Percentiles rank a stretch among this genome's conserved stretches.
These are phyloP conservation scores for Podila epigama DNA, from an alignment of 192 early-diverging fungal species.

Conservation along the genomic window DNA sequence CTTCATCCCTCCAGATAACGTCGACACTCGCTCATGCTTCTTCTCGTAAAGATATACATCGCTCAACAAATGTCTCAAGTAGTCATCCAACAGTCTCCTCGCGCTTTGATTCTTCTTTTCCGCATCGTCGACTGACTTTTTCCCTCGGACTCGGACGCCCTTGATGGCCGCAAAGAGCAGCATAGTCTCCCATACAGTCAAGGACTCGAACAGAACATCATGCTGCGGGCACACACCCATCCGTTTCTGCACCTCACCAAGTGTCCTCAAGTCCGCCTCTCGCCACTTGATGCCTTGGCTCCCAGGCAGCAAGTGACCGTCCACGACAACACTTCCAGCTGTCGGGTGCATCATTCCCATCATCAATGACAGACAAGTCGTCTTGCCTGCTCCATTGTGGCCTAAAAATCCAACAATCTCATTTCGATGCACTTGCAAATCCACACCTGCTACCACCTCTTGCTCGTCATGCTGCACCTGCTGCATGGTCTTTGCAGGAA, in stretches of 20 bases:
- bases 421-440: slow-evolving; percentile 51
- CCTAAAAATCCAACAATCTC: slow-evolving; percentile 64
- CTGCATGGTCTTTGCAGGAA: slow-evolving; percentile 13
- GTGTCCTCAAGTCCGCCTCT: slow-evolving; percentile 28
- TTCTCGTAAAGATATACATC: slow-evolving; percentile 52
- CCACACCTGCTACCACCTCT: slow-evolving; percentile 37
- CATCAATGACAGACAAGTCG: slow-evolving; percentile 53
- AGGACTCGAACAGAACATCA: slow-evolving; percentile 53
- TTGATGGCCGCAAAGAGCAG: slow-evolving; percentile 58
- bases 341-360: slow-evolving; percentile 47
- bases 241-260: slow-evolving; percentile 47
- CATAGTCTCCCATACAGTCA: slow-evolving; percentile 60
- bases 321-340: slow-evolving; percentile 28
- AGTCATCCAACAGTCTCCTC: slow-evolving; percentile 29
- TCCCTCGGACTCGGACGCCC: slow-evolving; percentile 50
- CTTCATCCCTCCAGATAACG: slow-evolving; percentile 67
- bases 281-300: slow-evolving; percentile 13
- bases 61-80: slow-evolving; percentile 28
- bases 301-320: slow-evolving; percentile 40
- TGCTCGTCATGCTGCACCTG: slow-evolving; percentile 23
- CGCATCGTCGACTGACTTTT: slow-evolving; percentile 5
- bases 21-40: slow-evolving; percentile 32
- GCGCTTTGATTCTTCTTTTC: background rate
- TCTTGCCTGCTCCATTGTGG: slow-evolving; percentile 70
- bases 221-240: slow-evolving; percentile 67